Percentiles rank a stretch among this genome's conserved stretches.
Evolutionary conservation across 192 early-diverging fungal genomes (phyloP).

Genomic region (Backusella psychrophila): DNA sequence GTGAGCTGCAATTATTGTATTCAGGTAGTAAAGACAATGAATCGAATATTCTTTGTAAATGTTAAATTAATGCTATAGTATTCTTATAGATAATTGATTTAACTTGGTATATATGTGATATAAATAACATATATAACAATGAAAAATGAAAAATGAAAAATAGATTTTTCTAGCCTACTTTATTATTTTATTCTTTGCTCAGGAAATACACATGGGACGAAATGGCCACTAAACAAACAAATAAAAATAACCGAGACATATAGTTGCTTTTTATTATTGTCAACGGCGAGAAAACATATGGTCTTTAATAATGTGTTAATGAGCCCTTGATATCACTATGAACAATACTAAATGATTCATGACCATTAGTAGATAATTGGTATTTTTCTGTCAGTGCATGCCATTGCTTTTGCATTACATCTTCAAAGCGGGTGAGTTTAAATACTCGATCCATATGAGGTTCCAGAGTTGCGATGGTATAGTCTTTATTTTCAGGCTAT

Average conservation of each 20-base stretch:
- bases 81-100: no score
- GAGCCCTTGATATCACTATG: neutral
- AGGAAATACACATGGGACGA: no score
- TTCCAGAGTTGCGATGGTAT: neutral
- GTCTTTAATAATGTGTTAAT: neutral
- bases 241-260: neutral
- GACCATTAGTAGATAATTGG: neutral
- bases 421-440: neutral
- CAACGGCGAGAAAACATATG: neutral
- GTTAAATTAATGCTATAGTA: no score
- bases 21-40: no score
- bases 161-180: no score
- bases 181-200: no score
- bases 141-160: no score
- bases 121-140: no score
- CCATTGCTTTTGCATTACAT: slow-evolving; percentile 11
- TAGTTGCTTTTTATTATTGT: neutral
- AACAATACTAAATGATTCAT: neutral
- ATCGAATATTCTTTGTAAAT: no score
- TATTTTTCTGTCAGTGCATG: neutral
- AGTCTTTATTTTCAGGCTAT: neutral
- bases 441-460: neutral
- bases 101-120: no score
- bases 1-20: no score
- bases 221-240: no score